Base-by-base conservation (phyloP, 768 basidiomycete genomes). In the Leccinellum albellum region DNA sequence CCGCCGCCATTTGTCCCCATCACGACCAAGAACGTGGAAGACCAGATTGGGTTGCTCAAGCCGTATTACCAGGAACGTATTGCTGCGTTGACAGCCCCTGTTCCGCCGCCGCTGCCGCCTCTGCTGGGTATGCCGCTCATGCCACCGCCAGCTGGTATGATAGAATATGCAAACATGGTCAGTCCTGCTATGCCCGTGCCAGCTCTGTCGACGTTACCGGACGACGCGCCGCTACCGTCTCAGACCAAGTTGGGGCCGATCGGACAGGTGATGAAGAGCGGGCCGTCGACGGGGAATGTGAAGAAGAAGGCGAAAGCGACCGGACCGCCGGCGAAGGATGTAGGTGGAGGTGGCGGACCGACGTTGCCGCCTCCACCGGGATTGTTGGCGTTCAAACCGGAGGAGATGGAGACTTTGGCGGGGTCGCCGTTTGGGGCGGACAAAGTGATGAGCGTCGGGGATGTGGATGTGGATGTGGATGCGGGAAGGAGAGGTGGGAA, bases 1-100 rank as follows among this genome's bases (percentile, higher is more conserved):
- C 95, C 94, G 0, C 88, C 89, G 0, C 79, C 88, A 0, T 91
- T 95, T 66, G 71, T 92, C 3, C 86, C 85, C 2, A 79, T 98
- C 64, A 84, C 81, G 1, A 76, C 82, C 8, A 75, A 74, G 54
- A 84, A 82, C 54, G 78, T 88, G 66, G 87, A 88, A 33, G 75
- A 84, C 24, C 94, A 96, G 65, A 92, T 97, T 61, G 94, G 92
- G 9, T 73, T 98, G 37, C 84, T 98, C 61, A 88, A 82, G 56
- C 71, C 81, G 0, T 95, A 86, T 75, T 96, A 89, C 64, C 79
- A 85, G 45, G 64, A 70, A 26, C 82, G 87, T 28, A 75, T 91
- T 49, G 66, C 77, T 3, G 63, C 73, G 24, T 68, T 85, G 42
- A 74, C 78, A 15, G 61, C 74, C 10, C 33, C 61, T 10, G 58